Conservation (phyloP, 2,329 filamentous ascomycete species). For the Pyrenochaeta sp. region DNA sequence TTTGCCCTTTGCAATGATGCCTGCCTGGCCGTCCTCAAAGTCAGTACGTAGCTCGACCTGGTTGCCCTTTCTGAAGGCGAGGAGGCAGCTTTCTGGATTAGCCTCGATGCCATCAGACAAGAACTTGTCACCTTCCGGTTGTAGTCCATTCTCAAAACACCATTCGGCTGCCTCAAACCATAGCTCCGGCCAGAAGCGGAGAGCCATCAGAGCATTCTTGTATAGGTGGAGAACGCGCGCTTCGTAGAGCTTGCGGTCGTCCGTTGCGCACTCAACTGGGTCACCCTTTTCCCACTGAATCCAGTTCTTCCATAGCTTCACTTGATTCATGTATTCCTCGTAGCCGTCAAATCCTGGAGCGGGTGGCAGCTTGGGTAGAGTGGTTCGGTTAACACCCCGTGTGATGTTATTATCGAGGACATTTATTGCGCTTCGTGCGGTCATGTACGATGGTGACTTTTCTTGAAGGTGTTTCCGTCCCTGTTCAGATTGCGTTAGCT, state of each 20-base stretch:
- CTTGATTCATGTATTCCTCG: constrained; percentile 82
- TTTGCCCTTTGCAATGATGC: constrained; percentile 69
- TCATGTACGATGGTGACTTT: constrained; percentile 93
- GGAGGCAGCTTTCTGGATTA: constrained; percentile 91
- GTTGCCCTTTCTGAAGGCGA: constrained; percentile 90
- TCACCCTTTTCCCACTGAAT: constrained; percentile 95
- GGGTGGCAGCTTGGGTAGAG: constrained; percentile 82
- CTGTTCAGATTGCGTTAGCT: constrained; percentile 57
- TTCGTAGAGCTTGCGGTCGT: constrained; percentile 78
- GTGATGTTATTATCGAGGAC: constrained; percentile 93
- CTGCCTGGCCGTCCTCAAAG: constrained; percentile 78
- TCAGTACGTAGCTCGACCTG: constrained; percentile 81
- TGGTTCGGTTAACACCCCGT: constrained; percentile 76
- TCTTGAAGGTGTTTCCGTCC: constrained; percentile 95
- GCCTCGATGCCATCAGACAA: constrained; percentile 83
- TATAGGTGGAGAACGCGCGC: constrained; percentile 88
- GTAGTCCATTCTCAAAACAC: constrained; percentile 81
- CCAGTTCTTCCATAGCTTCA: constrained; percentile 92
- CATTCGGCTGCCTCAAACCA: constrained; percentile 96
- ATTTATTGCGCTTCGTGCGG: constrained; percentile 87
- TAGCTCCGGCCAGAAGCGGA: constrained; percentile 93
- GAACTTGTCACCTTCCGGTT: constrained; percentile 78
- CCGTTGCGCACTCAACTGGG: constrained; percentile 82
- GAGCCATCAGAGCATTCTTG: constrained; percentile 90
- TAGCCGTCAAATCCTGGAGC: constrained; percentile 87